Conservation (phyloP, 1,139 yeast genomes). For the Pichia sp. region DNA sequence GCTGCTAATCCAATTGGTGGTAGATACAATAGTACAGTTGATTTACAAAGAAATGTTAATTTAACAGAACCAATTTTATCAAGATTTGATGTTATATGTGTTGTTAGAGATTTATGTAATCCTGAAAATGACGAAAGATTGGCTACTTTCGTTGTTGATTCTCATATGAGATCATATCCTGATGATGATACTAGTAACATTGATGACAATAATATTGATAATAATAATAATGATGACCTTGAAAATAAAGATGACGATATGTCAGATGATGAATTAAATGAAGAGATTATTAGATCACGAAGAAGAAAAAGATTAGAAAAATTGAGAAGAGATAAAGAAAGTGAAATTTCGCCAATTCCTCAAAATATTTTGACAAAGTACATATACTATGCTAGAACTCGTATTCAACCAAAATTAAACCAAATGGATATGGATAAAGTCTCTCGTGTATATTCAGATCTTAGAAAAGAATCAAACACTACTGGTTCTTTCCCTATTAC, state of each 20-base stretch:
- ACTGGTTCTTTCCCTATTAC: constrained; percentile 98
- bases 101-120: constrained; percentile 86
- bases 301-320: constrained; percentile 42
- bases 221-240: constrained; percentile 29
- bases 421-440: constrained; percentile 95
- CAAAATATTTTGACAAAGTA: constrained; percentile 83
- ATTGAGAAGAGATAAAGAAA: constrained; percentile 50
- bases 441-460: constrained; percentile 84
- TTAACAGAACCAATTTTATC: constrained; percentile 95
- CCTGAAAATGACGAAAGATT: constrained; percentile 86
- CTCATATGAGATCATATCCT: constrained; percentile 90
- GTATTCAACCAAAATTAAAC: constrained; percentile 74
- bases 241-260: constrained; percentile 15
- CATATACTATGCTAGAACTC: constrained; percentile 80
- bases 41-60: constrained; percentile 87
- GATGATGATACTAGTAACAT: constrained; percentile 32
- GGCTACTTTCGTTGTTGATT: constrained; percentile 83
- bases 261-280: constrained; percentile 18
- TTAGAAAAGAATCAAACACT: constrained; percentile 82
- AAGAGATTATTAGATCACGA: constrained; percentile 28
- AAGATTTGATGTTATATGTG: constrained; percentile 92
- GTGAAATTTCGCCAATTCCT: constrained; percentile 73
- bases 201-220: constrained; percentile 31
- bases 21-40: constrained; percentile 83
- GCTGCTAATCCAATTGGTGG: constrained; percentile 99